A percentile compares a stretch with the other conserved stretches of the same genome.
These are phyloP conservation scores for Endothia cerciana DNA, from an alignment of 2,329 filamentous ascomycete genomes.

Conservation along the genomic window DNA sequence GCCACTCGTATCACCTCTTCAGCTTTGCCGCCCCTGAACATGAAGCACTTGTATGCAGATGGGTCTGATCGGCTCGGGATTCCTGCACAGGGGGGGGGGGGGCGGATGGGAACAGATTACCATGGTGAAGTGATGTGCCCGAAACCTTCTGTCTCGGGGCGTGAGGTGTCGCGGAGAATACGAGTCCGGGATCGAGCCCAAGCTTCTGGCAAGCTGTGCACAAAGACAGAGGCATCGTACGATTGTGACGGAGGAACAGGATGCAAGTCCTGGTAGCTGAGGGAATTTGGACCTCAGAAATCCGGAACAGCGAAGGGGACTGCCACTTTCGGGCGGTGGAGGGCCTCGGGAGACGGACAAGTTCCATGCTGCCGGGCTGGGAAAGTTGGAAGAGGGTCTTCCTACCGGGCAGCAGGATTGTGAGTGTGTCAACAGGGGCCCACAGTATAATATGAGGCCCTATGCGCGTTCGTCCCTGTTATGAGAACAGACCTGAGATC, in stretches of 20 bases:
- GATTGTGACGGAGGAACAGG: neutral
- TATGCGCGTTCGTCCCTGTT: neutral
- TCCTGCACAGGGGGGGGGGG: neutral
- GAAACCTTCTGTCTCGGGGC: neutral
- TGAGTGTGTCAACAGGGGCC: neutral
- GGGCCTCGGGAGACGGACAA: constrained; percentile 17
- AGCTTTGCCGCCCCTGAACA: neutral
- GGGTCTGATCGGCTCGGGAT: constrained; percentile 2
- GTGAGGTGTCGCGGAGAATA: neutral
- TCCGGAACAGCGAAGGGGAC: neutral
- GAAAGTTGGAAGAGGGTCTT: constrained; percentile 24
- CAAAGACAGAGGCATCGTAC: neutral
- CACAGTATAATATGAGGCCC: neutral
- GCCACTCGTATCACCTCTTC: constrained; percentile 1
- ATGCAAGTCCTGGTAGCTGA: neutral
- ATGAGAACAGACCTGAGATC: neutral
- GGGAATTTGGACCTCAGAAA: neutral
- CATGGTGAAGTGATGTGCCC: neutral
- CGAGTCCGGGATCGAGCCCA: neutral
- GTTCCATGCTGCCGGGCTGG: constrained; percentile 17
- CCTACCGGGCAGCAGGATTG: neutral
- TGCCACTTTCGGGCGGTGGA: constrained; percentile 23
- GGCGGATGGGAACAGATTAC: no score
- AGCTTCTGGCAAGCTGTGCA: neutral
- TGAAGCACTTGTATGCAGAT: neutral